phyloP scores from a whole-genome alignment of 192 early-diverging fungal genomes.

The Entomortierella lignicola region DNA sequence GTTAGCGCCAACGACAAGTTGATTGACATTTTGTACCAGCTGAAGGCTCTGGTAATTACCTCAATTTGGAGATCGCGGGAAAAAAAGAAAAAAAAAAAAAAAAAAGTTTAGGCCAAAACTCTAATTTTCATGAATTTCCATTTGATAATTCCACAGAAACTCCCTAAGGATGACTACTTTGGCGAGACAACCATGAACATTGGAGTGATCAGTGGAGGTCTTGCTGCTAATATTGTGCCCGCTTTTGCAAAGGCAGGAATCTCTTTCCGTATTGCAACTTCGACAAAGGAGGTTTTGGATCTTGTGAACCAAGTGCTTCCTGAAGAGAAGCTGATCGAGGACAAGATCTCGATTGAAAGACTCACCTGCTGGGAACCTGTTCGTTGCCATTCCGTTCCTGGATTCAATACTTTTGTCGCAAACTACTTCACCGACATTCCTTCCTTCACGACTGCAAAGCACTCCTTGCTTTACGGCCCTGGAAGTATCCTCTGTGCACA shows the following conservation, averaged over 20 bases:
- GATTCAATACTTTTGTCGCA: conserved; percentile 49
- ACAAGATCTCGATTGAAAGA: conserved; percentile 46
- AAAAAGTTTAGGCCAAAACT: no score
- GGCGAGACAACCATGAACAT: conserved; percentile 63
- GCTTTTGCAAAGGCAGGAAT: conserved; percentile 54
- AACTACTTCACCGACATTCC: conserved; percentile 56
- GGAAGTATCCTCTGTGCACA: conserved; percentile 55
- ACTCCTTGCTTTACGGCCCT: conserved; percentile 49
- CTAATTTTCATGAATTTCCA: neutral
- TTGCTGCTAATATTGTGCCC: conserved; percentile 63
- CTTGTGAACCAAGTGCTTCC: conserved; percentile 43
- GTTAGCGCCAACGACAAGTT: conserved; percentile 54
- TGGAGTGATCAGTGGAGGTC: conserved; percentile 55
- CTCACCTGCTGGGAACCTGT: conserved; percentile 58
- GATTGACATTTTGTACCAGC: conserved; percentile 52
- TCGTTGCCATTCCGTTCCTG: conserved; percentile 49
- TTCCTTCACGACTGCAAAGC: conserved; percentile 41
- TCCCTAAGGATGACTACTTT: conserved; percentile 51
- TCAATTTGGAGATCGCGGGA: neutral
- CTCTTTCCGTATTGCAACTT: conserved; percentile 58
- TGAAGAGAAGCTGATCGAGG: conserved; percentile 23
- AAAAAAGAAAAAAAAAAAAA: neutral
- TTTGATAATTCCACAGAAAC: conserved; percentile 20
- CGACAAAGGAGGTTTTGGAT: conserved; percentile 44
- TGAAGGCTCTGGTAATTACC: conserved; percentile 47